These are phyloP conservation scores for Rubia peregrina DNA, from an alignment of 305 asterid genomes.

Conservation along the genomic window DNA sequence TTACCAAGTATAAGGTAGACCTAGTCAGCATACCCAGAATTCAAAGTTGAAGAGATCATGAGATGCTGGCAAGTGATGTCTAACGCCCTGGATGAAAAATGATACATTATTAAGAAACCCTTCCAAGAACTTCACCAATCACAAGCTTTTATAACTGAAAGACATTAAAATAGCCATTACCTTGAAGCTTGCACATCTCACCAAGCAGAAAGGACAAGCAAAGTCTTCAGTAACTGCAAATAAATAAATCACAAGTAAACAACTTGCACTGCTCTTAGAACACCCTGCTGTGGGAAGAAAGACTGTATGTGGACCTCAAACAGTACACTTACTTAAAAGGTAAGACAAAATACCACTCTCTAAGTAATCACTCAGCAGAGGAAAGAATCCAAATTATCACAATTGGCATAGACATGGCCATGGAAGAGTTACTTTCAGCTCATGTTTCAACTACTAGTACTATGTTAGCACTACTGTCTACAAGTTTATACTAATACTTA, in stretches of 20 bases:
- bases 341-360: not conserved
- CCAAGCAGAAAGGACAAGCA: conserved; percentile 98
- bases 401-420: not conserved
- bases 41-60: conserved; percentile 96
- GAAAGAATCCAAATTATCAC: not conserved
- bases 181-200: conserved; percentile 91
- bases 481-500: no score
- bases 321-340: not conserved
- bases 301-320: not conserved
- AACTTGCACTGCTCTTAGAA: conserved; percentile 17
- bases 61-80: conserved; percentile 69
- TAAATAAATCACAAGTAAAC: conserved; percentile 30
- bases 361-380: not conserved
- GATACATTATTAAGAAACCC: conserved; percentile 21
- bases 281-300: not conserved
- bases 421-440: not conserved
- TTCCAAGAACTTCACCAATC: conserved; percentile 16
- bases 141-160: not conserved
- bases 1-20: conserved; percentile 16
- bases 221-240: conserved; percentile 96
- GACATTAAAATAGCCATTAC: conserved; percentile 34
- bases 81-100: conserved; percentile 61
- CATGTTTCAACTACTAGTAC: not conserved
- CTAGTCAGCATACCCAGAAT: conserved; percentile 84
- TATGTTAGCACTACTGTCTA: no score